phyloP scores from a whole-genome alignment of 2,329 filamentous ascomycete genomes.

The Rutstroemia sp. region DNA sequence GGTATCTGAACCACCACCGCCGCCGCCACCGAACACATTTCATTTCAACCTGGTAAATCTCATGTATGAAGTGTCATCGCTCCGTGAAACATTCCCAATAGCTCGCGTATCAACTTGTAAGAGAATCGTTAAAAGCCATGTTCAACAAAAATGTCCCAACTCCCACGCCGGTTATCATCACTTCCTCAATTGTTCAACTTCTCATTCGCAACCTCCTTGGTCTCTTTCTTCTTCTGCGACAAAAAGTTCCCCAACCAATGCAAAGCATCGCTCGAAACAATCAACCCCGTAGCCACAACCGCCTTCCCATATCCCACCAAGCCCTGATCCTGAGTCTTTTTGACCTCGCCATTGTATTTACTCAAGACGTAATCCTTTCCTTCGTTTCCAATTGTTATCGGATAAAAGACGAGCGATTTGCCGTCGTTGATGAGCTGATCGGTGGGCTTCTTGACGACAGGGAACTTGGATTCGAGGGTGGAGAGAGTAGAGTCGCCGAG shows the following conservation, averaged over 20 bases:
- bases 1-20: too few relatives aligned
- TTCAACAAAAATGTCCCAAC: too few relatives aligned
- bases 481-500: constrained; percentile 66
- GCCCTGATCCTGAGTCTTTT: constrained; percentile 57
- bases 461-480: constrained; percentile 63
- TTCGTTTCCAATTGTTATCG: constrained; percentile 53
- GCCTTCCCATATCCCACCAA: constrained; percentile 65
- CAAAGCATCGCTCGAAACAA: constrained; percentile 59
- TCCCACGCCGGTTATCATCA: not conserved
- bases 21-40: too few relatives aligned
- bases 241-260: constrained; percentile 53
- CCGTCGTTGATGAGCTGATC: constrained; percentile 60
- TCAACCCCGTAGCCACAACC: constrained; percentile 56
- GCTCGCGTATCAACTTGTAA: too few relatives aligned
- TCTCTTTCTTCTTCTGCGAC: constrained; percentile 54
- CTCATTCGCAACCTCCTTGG: constrained; percentile 48
- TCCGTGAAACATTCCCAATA: too few relatives aligned
- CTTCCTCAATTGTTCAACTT: constrained; percentile 16
- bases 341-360: constrained; percentile 51
- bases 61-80: too few relatives aligned
- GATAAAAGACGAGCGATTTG: constrained; percentile 53
- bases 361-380: constrained; percentile 54
- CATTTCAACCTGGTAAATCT: too few relatives aligned
- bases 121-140: too few relatives aligned
- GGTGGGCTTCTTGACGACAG: constrained; percentile 68